Evolutionary conservation across 495 filamentous ascomycete species (phyloP).

Genomic region (Margaritispora aquatica): DNA sequence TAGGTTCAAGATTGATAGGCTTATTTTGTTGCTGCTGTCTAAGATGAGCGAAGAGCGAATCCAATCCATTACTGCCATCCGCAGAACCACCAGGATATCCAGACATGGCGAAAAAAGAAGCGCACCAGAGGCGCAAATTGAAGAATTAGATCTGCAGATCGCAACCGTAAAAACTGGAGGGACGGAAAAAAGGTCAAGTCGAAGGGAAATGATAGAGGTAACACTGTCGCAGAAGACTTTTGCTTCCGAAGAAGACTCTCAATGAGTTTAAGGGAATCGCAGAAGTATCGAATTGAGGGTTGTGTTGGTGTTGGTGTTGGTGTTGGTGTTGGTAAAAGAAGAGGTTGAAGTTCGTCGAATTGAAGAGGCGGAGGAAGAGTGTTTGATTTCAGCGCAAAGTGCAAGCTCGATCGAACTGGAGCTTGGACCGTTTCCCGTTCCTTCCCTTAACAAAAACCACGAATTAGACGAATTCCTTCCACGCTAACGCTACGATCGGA

Average conservation of each 20-base stretch:
- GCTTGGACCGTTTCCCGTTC: neutral
- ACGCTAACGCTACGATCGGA: neutral
- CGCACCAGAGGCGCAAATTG: constrained; percentile 24
- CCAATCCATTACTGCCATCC: constrained; percentile 22
- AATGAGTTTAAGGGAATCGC: neutral
- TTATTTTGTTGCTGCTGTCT: constrained; percentile 22
- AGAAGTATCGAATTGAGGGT: neutral
- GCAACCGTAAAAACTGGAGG: constrained; percentile 10
- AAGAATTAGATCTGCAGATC: constrained; percentile 13
- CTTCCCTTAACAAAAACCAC: too few relatives aligned
- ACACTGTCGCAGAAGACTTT: neutral
- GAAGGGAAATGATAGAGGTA: neutral
- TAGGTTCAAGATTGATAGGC: constrained; percentile 20
- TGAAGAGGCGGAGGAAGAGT: neutral
- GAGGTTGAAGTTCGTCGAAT: too few relatives aligned
- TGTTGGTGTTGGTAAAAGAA: too few relatives aligned
- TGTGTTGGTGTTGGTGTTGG: neutral
- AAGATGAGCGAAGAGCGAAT: constrained; percentile 27
- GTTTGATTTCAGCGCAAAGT: neutral
- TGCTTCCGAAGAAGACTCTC: constrained; percentile 5
- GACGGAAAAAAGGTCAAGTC: neutral
- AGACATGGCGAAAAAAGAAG: constrained; percentile 23
- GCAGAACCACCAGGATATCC: constrained; percentile 21
- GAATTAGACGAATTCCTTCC: neutral
- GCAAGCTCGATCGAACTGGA: neutral